Evolutionary conservation across 768 basidiomycete species (phyloP).

Genomic region (Gautieria morchelliformis): DNA sequence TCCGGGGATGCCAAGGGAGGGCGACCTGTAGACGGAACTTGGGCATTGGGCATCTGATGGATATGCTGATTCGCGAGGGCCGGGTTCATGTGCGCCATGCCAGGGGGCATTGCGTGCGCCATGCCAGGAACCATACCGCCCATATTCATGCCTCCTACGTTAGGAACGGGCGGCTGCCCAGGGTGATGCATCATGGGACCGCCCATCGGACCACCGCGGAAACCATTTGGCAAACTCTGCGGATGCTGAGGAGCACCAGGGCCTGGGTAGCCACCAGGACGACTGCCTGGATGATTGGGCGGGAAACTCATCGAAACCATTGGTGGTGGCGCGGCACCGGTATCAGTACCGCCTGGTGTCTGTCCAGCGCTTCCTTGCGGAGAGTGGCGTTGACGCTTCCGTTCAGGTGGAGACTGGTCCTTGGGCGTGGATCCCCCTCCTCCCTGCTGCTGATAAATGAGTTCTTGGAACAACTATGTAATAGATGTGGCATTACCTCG

Average conservation of each 20-base stretch:
- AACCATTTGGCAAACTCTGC: conserved; percentile 31
- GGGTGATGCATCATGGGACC: conserved; percentile 28
- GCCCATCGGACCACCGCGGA: conserved; percentile 21
- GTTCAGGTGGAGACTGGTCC: conserved; percentile 47
- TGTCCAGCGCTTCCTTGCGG: conserved; percentile 31
- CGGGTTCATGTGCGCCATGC: conserved; percentile 25
- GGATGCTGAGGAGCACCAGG: conserved; percentile 30
- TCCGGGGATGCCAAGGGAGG: conserved; percentile 10
- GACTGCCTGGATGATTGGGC: conserved; percentile 27
- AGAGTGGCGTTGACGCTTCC: conserved; percentile 43
- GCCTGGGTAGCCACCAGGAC: conserved; percentile 18
- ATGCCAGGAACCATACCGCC: conserved; percentile 23
- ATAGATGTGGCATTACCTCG: conserved; percentile 30
- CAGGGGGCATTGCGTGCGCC: conserved; percentile 20
- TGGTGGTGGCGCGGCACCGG: conserved; percentile 19
- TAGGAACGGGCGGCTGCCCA: conserved; percentile 15
- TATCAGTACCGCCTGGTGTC: background rate
- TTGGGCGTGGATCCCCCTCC: conserved; percentile 40
- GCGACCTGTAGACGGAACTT: conserved; percentile 20
- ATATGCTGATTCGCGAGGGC: conserved; percentile 24
- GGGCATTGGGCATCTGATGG: conserved; percentile 27
- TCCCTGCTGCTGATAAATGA: conserved; percentile 14
- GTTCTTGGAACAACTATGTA: conserved; percentile 5
- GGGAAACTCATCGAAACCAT: conserved; percentile 26
- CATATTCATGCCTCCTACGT: conserved; percentile 19